Evolutionary conservation across 1,284 basidiomycete species (phyloP).

Genomic region (Puccinia coronata): DNA sequence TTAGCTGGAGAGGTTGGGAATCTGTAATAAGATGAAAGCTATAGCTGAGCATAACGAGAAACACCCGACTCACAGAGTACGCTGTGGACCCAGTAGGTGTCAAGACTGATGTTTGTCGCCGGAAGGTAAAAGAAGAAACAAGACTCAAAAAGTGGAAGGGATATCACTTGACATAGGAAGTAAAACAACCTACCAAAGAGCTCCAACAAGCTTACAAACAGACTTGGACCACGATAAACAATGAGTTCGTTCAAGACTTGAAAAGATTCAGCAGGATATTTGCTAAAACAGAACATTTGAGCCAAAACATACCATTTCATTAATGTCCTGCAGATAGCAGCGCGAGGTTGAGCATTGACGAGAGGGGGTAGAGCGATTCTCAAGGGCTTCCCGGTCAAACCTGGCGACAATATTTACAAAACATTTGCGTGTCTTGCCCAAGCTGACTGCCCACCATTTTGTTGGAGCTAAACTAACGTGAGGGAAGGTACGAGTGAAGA

Average conservation of each 20-base stretch:
- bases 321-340: slow-evolving; percentile 64
- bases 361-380: slow-evolving; percentile 66
- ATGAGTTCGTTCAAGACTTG: slow-evolving; percentile 98
- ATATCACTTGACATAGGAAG: background rate
- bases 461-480: slow-evolving; percentile 67
- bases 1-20: slow-evolving; percentile 67
- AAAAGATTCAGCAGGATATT: slow-evolving; percentile 89
- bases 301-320: slow-evolving; percentile 96
- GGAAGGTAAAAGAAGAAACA: slow-evolving; percentile 60
- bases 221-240: slow-evolving; percentile 97
- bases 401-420: slow-evolving; percentile 85
- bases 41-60: no score
- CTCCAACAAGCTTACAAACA: slow-evolving; percentile 93
- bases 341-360: slow-evolving; percentile 53
- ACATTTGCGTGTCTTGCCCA: slow-evolving; percentile 86
- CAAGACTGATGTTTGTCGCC: slow-evolving; percentile 97
- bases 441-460: slow-evolving; percentile 70
- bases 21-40: background rate
- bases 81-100: slow-evolving; percentile 98
- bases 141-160: no score
- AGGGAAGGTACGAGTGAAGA: slow-evolving; percentile 97
- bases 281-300: no score
- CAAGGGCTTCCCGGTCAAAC: slow-evolving; percentile 89
- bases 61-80: slow-evolving; percentile 72
- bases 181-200: slow-evolving; percentile 72